phyloP scores from a whole-genome alignment of 2,329 filamentous ascomycete genomes.

The Trichoderma lentiforme region DNA sequence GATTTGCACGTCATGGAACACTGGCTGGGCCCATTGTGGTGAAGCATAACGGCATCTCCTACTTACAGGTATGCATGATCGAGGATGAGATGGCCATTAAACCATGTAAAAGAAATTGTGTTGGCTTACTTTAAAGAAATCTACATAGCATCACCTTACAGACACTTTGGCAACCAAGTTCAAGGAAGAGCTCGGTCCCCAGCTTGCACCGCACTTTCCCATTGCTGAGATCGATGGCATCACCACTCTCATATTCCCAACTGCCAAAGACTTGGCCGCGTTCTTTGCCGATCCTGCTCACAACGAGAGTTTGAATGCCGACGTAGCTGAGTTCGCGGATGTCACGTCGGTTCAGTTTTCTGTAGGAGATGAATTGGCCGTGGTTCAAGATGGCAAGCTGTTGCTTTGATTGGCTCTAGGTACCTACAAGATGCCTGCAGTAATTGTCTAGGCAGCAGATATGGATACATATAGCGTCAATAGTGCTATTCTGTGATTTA shows the following conservation, averaged over 20 bases:
- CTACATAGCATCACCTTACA: neutral
- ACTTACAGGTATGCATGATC: conserved; percentile 1
- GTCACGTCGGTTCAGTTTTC: conserved; percentile 1
- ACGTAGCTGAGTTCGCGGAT: neutral
- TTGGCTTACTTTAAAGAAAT: neutral
- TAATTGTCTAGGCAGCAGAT: too few species aligned
- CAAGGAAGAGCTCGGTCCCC: neutral
- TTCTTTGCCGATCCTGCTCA: neutral
- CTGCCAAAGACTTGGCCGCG: neutral
- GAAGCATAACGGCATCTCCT: conserved; percentile 14
- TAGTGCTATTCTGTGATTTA: neutral
- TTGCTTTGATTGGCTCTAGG: neutral
- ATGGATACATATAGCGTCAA: neutral
- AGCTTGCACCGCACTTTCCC: neutral
- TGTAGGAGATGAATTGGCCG: conserved; percentile 3
- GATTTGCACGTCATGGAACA: conserved; percentile 7
- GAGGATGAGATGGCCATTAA: neutral
- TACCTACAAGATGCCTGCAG: too few species aligned
- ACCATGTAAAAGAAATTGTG: neutral
- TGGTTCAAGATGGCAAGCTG: neutral
- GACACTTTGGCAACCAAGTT: neutral
- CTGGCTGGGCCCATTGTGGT: neutral
- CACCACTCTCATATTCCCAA: conserved; percentile 4
- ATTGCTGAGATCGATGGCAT: conserved; percentile 6
- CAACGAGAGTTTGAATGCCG: neutral